phyloP scores from a whole-genome alignment of 768 basidiomycete species.

The Termitomyces sp. region DNA sequence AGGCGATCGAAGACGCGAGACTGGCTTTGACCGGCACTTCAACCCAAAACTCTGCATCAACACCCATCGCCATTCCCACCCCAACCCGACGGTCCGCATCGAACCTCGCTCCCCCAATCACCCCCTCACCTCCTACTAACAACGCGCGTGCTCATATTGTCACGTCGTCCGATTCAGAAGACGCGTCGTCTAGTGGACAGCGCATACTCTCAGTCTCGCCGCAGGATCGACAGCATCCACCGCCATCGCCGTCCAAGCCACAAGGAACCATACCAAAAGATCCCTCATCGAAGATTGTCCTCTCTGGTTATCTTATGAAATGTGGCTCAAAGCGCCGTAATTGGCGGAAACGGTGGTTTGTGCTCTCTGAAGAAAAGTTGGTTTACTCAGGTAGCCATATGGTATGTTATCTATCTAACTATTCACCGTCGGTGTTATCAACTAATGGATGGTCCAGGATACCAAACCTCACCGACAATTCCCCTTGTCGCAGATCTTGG shows the following conservation, averaged over 20 bases:
- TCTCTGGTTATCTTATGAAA: constrained; percentile 94
- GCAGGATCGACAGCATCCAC: constrained; percentile 35
- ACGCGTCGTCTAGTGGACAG: constrained; percentile 48
- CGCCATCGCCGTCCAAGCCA: constrained; percentile 43
- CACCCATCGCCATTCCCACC: constrained; percentile 52
- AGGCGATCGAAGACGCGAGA: constrained; percentile 74
- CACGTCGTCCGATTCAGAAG: constrained; percentile 81
- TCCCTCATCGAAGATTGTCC: constrained; percentile 65
- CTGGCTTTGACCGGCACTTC: constrained; percentile 60
- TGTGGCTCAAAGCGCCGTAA: constrained; percentile 89
- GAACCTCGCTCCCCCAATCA: constrained; percentile 31
- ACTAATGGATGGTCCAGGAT: constrained; percentile 53
- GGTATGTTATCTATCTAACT: constrained; percentile 47
- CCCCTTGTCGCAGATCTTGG: constrained; percentile 79
- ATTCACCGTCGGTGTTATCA: neutral
- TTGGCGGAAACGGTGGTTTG: constrained; percentile 98
- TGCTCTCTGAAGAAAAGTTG: constrained; percentile 83
- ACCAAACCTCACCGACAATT: constrained; percentile 86
- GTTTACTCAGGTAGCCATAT: constrained; percentile 93
- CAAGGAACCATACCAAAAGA: constrained; percentile 41
- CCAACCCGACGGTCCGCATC: constrained; percentile 23
- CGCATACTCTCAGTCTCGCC: constrained; percentile 42
- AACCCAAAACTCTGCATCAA: constrained; percentile 51
- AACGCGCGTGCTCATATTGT: constrained; percentile 41
- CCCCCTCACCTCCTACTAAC: constrained; percentile 47